A percentile compares a stretch with the other conserved stretches of the same genome.
Evolutionary conservation across 2,329 filamentous ascomycete species (phyloP).

Genomic region (Talaromyces verruculosus): DNA sequence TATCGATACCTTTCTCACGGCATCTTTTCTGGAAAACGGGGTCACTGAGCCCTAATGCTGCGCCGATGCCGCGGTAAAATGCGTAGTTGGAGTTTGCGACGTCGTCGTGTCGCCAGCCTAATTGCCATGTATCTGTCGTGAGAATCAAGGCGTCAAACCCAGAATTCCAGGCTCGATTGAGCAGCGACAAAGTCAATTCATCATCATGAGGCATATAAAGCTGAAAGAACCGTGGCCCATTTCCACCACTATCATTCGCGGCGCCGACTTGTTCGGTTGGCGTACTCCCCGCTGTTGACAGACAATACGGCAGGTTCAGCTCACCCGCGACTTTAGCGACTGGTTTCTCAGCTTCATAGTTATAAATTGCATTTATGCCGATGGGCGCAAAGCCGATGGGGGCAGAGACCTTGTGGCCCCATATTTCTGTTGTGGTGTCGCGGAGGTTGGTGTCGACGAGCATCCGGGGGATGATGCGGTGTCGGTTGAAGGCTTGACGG

Average conservation of each 20-base stretch:
- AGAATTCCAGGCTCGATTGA: conserved; percentile 55
- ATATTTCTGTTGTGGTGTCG: conserved; percentile 57
- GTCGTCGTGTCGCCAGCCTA: conserved; percentile 63
- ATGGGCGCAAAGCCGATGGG: conserved; percentile 66
- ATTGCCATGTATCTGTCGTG: conserved; percentile 64
- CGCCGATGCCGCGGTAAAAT: conserved; percentile 61
- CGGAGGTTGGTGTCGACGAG: conserved; percentile 61
- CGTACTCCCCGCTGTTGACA: conserved; percentile 58
- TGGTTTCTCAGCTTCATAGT: conserved; percentile 57
- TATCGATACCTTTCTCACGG: conserved; percentile 55
- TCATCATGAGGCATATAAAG: conserved; percentile 66
- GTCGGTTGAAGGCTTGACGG: conserved; percentile 63
- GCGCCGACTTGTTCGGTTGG: conserved; percentile 59
- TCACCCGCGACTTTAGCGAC: conserved; percentile 62
- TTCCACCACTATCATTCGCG: conserved; percentile 50
- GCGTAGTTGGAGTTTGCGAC: conserved; percentile 59
- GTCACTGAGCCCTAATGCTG: conserved; percentile 57
- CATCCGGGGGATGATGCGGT: conserved; percentile 62
- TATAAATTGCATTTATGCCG: conserved; percentile 66
- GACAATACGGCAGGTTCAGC: conserved; percentile 59
- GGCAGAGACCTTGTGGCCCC: conserved; percentile 59
- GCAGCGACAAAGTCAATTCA: conserved; percentile 56
- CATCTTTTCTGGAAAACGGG: conserved; percentile 59
- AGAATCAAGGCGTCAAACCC: conserved; percentile 61
- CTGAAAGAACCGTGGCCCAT: conserved; percentile 59